Evolutionary conservation across 2,329 filamentous ascomycete genomes (phyloP), one percentile per base, ranked within the genome.

Genomic region (Dendryphion nanum): DNA sequence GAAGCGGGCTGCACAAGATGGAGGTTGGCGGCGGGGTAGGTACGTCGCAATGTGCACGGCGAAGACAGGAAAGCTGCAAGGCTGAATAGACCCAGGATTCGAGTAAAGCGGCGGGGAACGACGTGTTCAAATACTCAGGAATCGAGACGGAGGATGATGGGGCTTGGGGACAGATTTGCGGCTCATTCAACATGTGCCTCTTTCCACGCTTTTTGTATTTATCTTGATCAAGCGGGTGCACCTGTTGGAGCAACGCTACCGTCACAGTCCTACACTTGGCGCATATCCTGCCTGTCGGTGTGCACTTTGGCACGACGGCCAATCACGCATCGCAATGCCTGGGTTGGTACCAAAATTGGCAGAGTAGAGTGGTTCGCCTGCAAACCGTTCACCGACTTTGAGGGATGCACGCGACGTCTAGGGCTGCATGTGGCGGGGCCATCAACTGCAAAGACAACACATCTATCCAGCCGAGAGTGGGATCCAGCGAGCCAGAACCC

Each of bases 301-400:
- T 56, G 54, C 44, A 30, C 33, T 18, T 18, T 7, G 7, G 4
- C 8, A 17, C 20, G 10, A 18, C 37, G 34, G 16, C 56, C 55
- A 58, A 56, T 59, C 43, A 50, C 6, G 18, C 14, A 14, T 18
- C 6, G 5, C 12, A 21, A 16, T 30, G 31, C 14, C 35, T 30
- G 3, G 2, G 13, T 24, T 34, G 24, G 26, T 5, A 37, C 16
- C 35, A 10, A 18, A 32, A 30, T 40, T 10, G 6, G 30, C 18
- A 18, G 30, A 46, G 41, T 46, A 46, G 35, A 38, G 38, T 38
- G 41, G 51, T 50, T 37, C 40, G 48, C 43, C 35, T 37, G 30
- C 43, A 35, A 41, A 43, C 39, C 46, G 37, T 56, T 58, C 59
- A 64, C 60, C 60, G 60, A 61, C 60, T 59, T n/a, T n/a, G n/a